phyloP scores from a whole-genome alignment of 2,329 filamentous ascomycete genomes.

The Aspergillus ibericus region DNA sequence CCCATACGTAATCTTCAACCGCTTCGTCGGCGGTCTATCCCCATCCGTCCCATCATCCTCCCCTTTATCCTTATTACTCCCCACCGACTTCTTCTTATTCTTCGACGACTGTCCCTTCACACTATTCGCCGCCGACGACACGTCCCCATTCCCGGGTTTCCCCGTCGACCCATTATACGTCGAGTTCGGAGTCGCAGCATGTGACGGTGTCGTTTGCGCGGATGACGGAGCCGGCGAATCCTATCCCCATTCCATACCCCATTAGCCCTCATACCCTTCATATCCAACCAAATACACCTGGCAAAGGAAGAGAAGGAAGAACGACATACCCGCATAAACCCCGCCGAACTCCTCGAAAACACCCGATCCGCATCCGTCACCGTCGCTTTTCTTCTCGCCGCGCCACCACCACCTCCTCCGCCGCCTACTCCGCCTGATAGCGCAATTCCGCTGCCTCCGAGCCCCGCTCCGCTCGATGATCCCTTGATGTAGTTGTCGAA shows the following conservation, averaged over 20 bases:
- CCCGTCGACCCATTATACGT: constrained; percentile 31
- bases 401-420: constrained; percentile 23
- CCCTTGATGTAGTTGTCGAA: constrained; percentile 99
- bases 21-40: constrained; percentile 42
- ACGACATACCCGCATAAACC: constrained; percentile 45
- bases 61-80: constrained; percentile 28
- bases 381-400: constrained; percentile 44
- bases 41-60: constrained; percentile 35
- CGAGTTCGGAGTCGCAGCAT: constrained; percentile 48
- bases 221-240: constrained; percentile 47
- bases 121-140: constrained; percentile 27
- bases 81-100: constrained; percentile 43
- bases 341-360: constrained; percentile 51
- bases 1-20: constrained; percentile 49
- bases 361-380: constrained; percentile 49
- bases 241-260: constrained; percentile 26
- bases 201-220: constrained; percentile 48
- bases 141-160: constrained; percentile 29
- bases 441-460: constrained; percentile 34
- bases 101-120: constrained; percentile 37
- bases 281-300: background rate
- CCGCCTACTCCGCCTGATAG: constrained; percentile 24
- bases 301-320: background rate
- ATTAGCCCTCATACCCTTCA: background rate
- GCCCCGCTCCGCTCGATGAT: constrained; percentile 54